Conservation (phyloP, 352 stramenopile species). For the Globisporangium cylindrosporum region DNA sequence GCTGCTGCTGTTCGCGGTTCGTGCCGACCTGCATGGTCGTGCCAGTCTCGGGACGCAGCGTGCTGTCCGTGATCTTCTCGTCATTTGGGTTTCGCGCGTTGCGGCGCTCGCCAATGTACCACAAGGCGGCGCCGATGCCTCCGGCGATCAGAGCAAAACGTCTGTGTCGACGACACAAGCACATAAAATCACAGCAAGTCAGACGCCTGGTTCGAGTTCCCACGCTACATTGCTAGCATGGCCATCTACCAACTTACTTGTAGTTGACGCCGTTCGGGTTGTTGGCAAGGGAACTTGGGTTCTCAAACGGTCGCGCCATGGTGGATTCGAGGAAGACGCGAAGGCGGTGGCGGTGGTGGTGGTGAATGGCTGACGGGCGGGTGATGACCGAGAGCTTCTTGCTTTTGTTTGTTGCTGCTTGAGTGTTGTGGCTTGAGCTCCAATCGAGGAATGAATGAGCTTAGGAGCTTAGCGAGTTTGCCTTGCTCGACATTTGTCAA, state of each 20-base stretch:
- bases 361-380: background rate
- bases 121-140: constrained; percentile 26
- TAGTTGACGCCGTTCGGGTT: background rate
- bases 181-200: too few relatives aligned
- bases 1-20: constrained; percentile 11
- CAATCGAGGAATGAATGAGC: background rate
- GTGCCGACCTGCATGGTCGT: constrained; percentile 15
- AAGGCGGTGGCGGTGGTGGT: constrained; percentile 2
- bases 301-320: background rate
- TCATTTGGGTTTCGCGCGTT: background rate
- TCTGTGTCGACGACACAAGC: background rate
- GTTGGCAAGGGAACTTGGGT: background rate
- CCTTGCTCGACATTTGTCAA: background rate
- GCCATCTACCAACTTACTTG: background rate
- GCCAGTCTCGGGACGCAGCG: background rate
- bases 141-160: constrained; percentile 23
- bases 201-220: background rate
- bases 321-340: background rate
- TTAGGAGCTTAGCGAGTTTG: background rate
- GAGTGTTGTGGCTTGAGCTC: background rate
- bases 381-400: background rate
- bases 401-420: background rate
- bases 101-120: constrained; percentile 24
- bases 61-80: background rate
- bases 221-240: background rate